Conservation (phyloP, 2,329 filamentous ascomycete genomes). For the Trichophaea hybrida region DNA sequence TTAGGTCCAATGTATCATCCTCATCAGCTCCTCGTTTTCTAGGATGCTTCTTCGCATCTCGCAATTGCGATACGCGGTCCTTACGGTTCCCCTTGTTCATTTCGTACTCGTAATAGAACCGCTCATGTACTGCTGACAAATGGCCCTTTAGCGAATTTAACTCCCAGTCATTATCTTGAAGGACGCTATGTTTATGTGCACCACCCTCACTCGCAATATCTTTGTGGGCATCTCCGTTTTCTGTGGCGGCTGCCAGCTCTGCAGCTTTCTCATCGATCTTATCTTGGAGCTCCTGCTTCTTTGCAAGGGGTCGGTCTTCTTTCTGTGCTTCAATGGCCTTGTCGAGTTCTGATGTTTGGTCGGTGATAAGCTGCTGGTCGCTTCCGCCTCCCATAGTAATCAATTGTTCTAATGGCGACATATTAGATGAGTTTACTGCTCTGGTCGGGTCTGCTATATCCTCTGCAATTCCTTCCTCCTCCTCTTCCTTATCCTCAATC, state of each 20-base stretch:
- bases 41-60: background rate
- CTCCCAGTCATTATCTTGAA: slow-evolving; percentile 79
- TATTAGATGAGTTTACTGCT: slow-evolving; percentile 17
- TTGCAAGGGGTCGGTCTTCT: slow-evolving; percentile 73
- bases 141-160: slow-evolving; percentile 62
- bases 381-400: slow-evolving; percentile 61
- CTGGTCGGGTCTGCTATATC: slow-evolving; percentile 10
- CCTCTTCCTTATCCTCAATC: slow-evolving; percentile 26
- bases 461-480: slow-evolving; percentile 10
- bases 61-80: background rate
- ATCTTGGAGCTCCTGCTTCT: slow-evolving; percentile 82
- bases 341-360: slow-evolving; percentile 73
- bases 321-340: slow-evolving; percentile 78
- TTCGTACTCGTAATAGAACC: slow-evolving; percentile 77
- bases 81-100: slow-evolving; percentile 33
- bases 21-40: background rate
- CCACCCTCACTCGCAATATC: slow-evolving; percentile 34
- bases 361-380: slow-evolving; percentile 51
- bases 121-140: slow-evolving; percentile 57
- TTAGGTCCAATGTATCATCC: slow-evolving; percentile 36
- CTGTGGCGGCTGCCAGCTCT: slow-evolving; percentile 33
- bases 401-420: slow-evolving; percentile 55
- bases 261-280: slow-evolving; percentile 54
- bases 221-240: slow-evolving; percentile 31
- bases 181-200: slow-evolving; percentile 40